Percentiles rank a stretch among this genome's conserved stretches.
phyloP scores from a whole-genome alignment of 805 yeast species.

The Nakazawaea populi region DNA sequence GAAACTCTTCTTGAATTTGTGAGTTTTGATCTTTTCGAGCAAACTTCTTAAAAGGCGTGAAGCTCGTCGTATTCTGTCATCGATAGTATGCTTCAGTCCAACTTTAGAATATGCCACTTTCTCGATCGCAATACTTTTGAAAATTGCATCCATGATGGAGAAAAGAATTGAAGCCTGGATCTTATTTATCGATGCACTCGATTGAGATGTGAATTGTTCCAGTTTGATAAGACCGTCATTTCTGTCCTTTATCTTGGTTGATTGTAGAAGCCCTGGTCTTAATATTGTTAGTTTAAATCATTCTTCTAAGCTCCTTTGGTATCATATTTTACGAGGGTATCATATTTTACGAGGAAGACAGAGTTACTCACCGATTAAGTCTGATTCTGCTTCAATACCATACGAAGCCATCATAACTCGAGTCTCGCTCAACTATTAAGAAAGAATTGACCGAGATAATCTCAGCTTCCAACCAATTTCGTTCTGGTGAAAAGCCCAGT shows the following conservation, averaged over 20 bases:
- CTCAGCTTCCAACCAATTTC: neutral
- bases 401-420: neutral
- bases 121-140: constrained; percentile 31
- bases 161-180: constrained; percentile 19
- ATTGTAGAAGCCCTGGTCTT: constrained; percentile 28
- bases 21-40: constrained; percentile 14
- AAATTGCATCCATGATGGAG: constrained; percentile 20
- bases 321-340: too few species aligned
- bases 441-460: too few species aligned
- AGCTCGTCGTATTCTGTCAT: constrained; percentile 25
- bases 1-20: constrained; percentile 12
- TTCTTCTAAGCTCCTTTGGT: neutral
- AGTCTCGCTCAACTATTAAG: neutral
- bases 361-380: neutral
- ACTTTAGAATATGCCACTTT: constrained; percentile 21
- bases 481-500: too few species aligned
- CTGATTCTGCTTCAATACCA: neutral
- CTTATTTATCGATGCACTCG: constrained; percentile 16
- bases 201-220: constrained; percentile 22
- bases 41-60: constrained; percentile 26
- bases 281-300: constrained; percentile 2
- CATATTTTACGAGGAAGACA: too few species aligned
- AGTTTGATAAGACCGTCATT: constrained; percentile 41
- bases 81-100: constrained; percentile 16
- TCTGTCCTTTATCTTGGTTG: constrained; percentile 49